These are phyloP conservation scores for Fusarium penzigii DNA, from an alignment of 2,329 filamentous ascomycete species.

Conservation along the genomic window DNA sequence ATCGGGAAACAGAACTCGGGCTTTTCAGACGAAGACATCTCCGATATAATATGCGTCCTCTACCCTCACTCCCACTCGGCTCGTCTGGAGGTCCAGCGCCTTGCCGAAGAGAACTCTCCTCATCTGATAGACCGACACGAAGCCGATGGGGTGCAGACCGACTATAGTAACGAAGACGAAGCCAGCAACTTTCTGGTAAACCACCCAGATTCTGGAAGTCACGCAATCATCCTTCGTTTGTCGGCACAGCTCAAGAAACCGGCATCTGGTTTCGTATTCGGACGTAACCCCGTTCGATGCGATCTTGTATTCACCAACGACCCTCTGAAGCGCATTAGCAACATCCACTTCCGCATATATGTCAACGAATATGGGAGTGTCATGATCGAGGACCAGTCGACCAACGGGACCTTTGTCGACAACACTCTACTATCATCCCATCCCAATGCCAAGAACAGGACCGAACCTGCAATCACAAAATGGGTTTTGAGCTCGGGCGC, in stretches of 20 bases:
- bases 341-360: slow-evolving; percentile 94
- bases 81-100: slow-evolving; percentile 64
- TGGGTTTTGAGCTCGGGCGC: slow-evolving; percentile 73
- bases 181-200: slow-evolving; percentile 45
- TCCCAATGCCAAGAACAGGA: slow-evolving; percentile 37
- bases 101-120: slow-evolving; percentile 49
- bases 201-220: slow-evolving; percentile 51
- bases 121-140: slow-evolving; percentile 52
- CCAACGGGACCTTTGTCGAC: slow-evolving; percentile 93
- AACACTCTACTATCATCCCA: slow-evolving; percentile 59
- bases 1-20: slow-evolving; percentile 80
- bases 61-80: slow-evolving; percentile 76
- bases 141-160: slow-evolving; percentile 51
- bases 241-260: slow-evolving; percentile 72
- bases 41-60: slow-evolving; percentile 87
- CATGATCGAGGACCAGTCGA: slow-evolving; percentile 92
- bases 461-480: slow-evolving; percentile 34
- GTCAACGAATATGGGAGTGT: slow-evolving; percentile 82
- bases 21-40: slow-evolving; percentile 77
- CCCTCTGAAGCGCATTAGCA: slow-evolving; percentile 75
- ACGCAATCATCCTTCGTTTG: slow-evolving; percentile 78
- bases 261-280: slow-evolving; percentile 78
- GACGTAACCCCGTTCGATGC: slow-evolving; percentile 70
- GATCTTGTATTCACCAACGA: slow-evolving; percentile 72
- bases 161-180: slow-evolving; percentile 54